Evolutionary conservation across 352 stramenopile genomes (phyloP), one percentile per base, ranked within the genome.

Genomic region (Aphanomyces euteiches): DNA sequence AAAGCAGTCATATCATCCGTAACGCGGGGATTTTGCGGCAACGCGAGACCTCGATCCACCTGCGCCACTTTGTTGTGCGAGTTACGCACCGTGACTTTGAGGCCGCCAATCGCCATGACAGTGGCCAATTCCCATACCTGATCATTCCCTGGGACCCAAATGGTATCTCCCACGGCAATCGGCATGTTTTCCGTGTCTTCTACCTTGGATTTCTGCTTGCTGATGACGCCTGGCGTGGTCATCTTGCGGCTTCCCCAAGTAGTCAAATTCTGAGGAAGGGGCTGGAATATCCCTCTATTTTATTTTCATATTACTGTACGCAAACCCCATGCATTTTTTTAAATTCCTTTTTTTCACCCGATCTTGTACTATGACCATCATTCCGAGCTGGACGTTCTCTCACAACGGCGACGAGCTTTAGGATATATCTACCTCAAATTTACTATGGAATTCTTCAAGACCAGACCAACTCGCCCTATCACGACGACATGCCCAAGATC

Each of bases 1-100:
- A 95, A 79, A 17, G 81, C 68, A 45, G 87, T 95, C 87, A 95
- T 95, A 75, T 95, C 87, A 73, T 95, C 87, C 7, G 93, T 86
- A 3, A 92, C 83, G 67, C 87, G 85, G 39, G 87, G 87, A 74
- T 95, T 95, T 56, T 78, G 76, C 47, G 87, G 87, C 54, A 93
- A 73, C 40, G 86, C 82, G 41, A 90, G 77, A 4, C 76, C 72
- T 54, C 87, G 87, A 67, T 95, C 86, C 28, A 95, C 87, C 66
- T 93, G 87, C 78, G 92, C 83, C 57, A 95, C 85, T 73, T 93
- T 95, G 56, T 87, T 85, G 40, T 84, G 83, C 53, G 84, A 77
- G 38, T 87, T 95, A 66, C 84, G 86, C 56, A 95, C 86, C 13
- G 85, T 95, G 19, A 93, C 86, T 59, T 95, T 93, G 75, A 93